Conservation (phyloP, 2,329 filamentous ascomycete genomes). For the Phyllosticta paracitricarpa region DNA sequence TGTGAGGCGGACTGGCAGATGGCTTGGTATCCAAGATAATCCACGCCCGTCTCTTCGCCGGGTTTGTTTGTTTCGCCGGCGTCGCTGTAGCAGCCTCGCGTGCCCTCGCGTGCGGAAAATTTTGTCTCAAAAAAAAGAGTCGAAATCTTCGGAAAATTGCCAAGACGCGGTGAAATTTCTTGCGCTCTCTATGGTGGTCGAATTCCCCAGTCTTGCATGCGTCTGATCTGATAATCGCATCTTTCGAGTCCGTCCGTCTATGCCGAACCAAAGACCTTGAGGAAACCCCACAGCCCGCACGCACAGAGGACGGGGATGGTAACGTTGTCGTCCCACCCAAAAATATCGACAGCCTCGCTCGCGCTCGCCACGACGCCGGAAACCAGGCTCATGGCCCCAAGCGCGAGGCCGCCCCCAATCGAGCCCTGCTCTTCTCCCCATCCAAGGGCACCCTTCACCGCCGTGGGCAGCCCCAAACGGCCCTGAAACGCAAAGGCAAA, state of each 20-base stretch:
- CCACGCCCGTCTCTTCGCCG: no score
- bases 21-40: no score
- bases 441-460: slow-evolving; percentile 50
- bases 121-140: background rate
- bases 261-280: slow-evolving; percentile 63
- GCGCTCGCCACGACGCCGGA: slow-evolving; percentile 81
- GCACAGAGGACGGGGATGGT: slow-evolving; percentile 92
- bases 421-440: slow-evolving; percentile 49
- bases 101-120: no score
- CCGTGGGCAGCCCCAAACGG: slow-evolving; percentile 56
- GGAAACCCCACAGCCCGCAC: slow-evolving; percentile 79
- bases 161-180: background rate
- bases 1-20: no score
- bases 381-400: slow-evolving; percentile 73
- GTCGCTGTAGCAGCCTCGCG: no score
- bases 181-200: background rate
- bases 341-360: slow-evolving; percentile 85
- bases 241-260: background rate
- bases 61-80: no score
- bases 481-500: slow-evolving; percentile 76
- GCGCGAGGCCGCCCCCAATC: slow-evolving; percentile 60
- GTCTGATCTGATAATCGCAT: background rate
- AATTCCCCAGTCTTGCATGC: background rate
- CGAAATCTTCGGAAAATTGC: background rate
- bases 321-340: slow-evolving; percentile 93